Base-by-base conservation (phyloP, 352 stramenopile species). In the Pythium utonaiense region DNA sequence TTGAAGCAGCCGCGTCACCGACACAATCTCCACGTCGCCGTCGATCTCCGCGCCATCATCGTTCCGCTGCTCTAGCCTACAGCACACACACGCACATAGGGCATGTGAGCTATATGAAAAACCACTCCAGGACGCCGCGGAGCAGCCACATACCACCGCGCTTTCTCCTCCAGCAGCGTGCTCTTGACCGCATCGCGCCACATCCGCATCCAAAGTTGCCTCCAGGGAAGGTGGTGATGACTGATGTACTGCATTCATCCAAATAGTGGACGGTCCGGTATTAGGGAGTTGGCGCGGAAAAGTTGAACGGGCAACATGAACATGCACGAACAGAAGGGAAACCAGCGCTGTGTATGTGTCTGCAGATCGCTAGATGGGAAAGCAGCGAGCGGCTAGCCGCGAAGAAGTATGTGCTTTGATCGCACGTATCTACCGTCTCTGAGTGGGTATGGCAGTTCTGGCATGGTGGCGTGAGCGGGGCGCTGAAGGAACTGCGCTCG, bases 131-230 rank as follows among this genome's bases (percentile, higher is more conserved):
- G 34, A 21, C 6, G 42, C 13, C 9, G 1, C 7, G 6, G 13
- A 31, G 21, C 8, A 21, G 42, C 34, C 58, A 53, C 62, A 64
- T 48, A 65, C 62, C 62, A 64, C 34, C 24, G 40, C 41, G 13
- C n/a, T 19, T 41, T 27, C 44, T 61, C 56, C 7, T 31, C 22
- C 2, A 44, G 51, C 21, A 70, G 56, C 31, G 3, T 38, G 12
- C 42, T 6, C 44, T 65, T 70, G 24, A 70, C 51, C 25, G 9
- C 62, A 58, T 65, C 56, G 31, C 56, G 62, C 62, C 51, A 53
- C 62, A 64, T 69, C 13, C 33, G 40, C 57, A 33, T n/a, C 25
- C 28, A 47, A 17, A 24, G n/a, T 27, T 9, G 6, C 6, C n/a
- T 24, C 21, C 34, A 22, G 33, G 22, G 10, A 47, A 52, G 24